phyloP scores from a whole-genome alignment of 2,329 filamentous ascomycete genomes.

The Paecilomyces dactylethromorphus region DNA sequence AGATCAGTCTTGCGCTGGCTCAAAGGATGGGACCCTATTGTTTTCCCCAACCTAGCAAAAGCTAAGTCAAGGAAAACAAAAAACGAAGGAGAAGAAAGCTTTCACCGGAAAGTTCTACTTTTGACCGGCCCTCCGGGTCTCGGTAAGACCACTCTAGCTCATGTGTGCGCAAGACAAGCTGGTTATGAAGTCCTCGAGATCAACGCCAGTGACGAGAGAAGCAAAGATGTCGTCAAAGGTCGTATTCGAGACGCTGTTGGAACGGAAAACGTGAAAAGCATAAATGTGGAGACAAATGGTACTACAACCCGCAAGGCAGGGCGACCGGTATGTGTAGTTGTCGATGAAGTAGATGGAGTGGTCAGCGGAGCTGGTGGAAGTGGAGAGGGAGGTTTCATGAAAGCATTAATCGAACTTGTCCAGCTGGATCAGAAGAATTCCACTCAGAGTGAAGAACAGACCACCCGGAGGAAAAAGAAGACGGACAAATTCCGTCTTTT shows the following conservation, averaged over 20 bases:
- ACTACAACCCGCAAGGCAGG: constrained; percentile 61
- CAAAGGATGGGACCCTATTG: constrained; percentile 86
- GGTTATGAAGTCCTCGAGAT: constrained; percentile 97
- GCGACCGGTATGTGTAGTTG: constrained; percentile 83
- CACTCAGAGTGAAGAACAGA: constrained; percentile 21
- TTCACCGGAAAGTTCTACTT: constrained; percentile 80
- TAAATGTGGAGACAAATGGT: constrained; percentile 40
- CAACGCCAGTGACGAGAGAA: constrained; percentile 94
- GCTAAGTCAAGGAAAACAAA: constrained; percentile 47
- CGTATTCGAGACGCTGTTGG: constrained; percentile 86
- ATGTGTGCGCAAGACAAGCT: constrained; percentile 90
- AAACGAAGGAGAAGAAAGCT: constrained; percentile 59
- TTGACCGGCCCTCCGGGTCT: constrained; percentile 87
- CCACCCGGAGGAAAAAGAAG: constrained; percentile 49
- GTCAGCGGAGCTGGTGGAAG: constrained; percentile 69
- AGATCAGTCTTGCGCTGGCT: constrained; percentile 85
- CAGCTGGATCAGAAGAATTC: constrained; percentile 78
- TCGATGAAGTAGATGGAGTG: constrained; percentile 95
- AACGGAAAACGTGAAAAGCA: constrained; percentile 83
- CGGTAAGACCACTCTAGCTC: constrained; percentile 91
- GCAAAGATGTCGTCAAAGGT: constrained; percentile 79
- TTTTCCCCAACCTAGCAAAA: constrained; percentile 72
- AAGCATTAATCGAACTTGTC: constrained; percentile 86
- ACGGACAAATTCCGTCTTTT: constrained; percentile 80
- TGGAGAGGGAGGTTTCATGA: constrained; percentile 91